Percentiles rank a stretch among this genome's conserved stretches.
phyloP scores from a whole-genome alignment of 352 stramenopile species.

The Globisporangium lucens region DNA sequence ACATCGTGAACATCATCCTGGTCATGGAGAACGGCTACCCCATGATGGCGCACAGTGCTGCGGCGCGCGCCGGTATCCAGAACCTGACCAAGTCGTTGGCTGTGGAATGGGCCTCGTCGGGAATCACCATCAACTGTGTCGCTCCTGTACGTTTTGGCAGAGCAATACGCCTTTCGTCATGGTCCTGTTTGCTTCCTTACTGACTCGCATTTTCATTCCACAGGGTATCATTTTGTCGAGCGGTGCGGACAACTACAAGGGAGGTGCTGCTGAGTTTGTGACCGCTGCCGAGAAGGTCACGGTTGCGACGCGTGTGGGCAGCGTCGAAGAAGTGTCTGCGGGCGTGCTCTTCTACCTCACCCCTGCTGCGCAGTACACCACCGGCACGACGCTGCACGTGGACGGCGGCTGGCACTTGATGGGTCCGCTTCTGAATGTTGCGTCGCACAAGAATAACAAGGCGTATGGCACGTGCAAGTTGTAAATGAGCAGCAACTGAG shows the following conservation, averaged over 20 bases:
- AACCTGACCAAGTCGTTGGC: slow-evolving; percentile 94
- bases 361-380: slow-evolving; percentile 83
- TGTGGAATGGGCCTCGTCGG: slow-evolving; percentile 91
- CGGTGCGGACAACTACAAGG: slow-evolving; percentile 89
- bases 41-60: slow-evolving; percentile 88
- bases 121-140: slow-evolving; percentile 94
- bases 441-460: slow-evolving; percentile 63
- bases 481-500: slow-evolving; percentile 16
- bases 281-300: slow-evolving; percentile 77
- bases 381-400: slow-evolving; percentile 72
- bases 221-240: slow-evolving; percentile 80
- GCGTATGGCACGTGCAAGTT: slow-evolving; percentile 65
- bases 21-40: slow-evolving; percentile 94
- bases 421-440: slow-evolving; percentile 54
- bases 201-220: not conserved
- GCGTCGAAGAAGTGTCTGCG: slow-evolving; percentile 82
- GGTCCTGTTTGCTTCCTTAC: not conserved
- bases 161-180: slow-evolving; percentile 7
- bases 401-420: slow-evolving; percentile 70
- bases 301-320: slow-evolving; percentile 85
- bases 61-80: slow-evolving; percentile 89
- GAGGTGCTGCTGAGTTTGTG: slow-evolving; percentile 82
- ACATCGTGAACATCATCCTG: slow-evolving; percentile 95
- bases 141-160: slow-evolving; percentile 55
- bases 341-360: slow-evolving; percentile 83